A percentile compares a stretch with the other conserved stretches of the same genome.
Conservation (phyloP, 352 stramenopile genomes). For the Globisporangium recalcitrans region DNA sequence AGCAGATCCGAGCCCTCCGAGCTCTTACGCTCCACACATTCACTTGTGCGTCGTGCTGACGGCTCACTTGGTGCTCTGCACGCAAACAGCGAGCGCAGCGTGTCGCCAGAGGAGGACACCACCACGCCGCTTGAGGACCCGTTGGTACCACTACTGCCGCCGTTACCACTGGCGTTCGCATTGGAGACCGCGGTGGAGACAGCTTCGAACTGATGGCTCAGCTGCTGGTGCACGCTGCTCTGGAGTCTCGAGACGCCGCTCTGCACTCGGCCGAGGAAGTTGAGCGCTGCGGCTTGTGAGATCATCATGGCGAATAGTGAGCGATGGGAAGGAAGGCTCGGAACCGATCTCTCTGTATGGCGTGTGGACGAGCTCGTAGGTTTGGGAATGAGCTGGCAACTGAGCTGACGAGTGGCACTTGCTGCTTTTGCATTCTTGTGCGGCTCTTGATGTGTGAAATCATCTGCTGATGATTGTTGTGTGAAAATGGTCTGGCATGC, state of each 20-base stretch:
- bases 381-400: not conserved
- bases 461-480: not conserved
- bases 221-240: constrained; percentile 30
- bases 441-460: not conserved
- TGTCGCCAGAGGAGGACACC: constrained; percentile 4
- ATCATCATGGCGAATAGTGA: constrained; percentile 6
- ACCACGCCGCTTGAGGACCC: constrained; percentile 3
- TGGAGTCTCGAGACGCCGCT: constrained; percentile 30
- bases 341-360: no score
- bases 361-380: not conserved
- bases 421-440: not conserved
- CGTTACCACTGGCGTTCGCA: not conserved
- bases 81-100: constrained; percentile 11
- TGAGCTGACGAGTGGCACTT: not conserved
- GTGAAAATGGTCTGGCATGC: not conserved
- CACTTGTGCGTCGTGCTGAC: not conserved
- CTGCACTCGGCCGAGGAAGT: constrained; percentile 32
- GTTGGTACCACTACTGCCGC: not conserved
- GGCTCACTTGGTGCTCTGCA: not conserved
- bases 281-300: constrained; percentile 14
- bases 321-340: no score
- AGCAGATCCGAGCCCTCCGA: constrained; percentile 22
- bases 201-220: constrained; percentile 22
- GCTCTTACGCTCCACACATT: not conserved
- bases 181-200: constrained; percentile 1